Evolutionary conservation across 768 basidiomycete species (phyloP).

Genomic region (Hygrocybe coccinea): DNA sequence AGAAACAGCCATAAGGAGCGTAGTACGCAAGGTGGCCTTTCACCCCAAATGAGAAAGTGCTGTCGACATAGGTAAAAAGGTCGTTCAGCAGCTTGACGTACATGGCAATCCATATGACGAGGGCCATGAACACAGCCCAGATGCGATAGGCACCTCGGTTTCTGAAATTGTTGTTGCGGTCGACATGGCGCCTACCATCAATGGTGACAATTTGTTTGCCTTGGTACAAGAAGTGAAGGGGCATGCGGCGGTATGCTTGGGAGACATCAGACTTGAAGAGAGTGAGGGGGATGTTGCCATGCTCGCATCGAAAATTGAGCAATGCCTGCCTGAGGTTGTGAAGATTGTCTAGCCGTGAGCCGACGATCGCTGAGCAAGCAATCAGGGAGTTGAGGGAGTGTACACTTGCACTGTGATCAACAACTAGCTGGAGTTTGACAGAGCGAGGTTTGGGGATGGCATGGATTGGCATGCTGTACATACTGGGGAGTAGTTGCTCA

Average conservation of each 20-base stretch:
- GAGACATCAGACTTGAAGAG: conserved; percentile 39
- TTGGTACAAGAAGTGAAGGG: conserved; percentile 30
- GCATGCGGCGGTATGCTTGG: too few relatives aligned
- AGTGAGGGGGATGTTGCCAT: conserved; percentile 6
- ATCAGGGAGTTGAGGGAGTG: too few relatives aligned
- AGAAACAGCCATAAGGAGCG: conserved; percentile 15
- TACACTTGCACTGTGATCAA: too few relatives aligned
- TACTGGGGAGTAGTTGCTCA: conserved; percentile 35
- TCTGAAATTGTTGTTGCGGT: conserved; percentile 13
- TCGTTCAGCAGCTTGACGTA: conserved; percentile 6
- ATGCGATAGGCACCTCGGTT: conserved; percentile 11
- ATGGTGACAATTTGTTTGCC: conserved; percentile 23
- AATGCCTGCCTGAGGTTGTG: conserved; percentile 26
- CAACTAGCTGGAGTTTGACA: too few relatives aligned
- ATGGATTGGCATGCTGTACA: conserved; percentile 40
- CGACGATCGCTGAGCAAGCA: conserved; percentile 13
- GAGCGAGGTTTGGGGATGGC: too few relatives aligned
- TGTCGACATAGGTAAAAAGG: conserved; percentile 26
- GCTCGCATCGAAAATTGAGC: conserved; percentile 7
- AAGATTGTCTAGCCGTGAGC: conserved; percentile 32
- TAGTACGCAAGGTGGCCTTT: conserved; percentile 19
- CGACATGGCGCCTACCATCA: conserved; percentile 4
- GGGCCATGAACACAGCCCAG: too few relatives aligned
- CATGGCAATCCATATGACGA: conserved; percentile 29
- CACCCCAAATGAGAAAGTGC: conserved; percentile 18